Evolutionary conservation across 2,329 filamentous ascomycete species (phyloP), one percentile per base, ranked within the genome.

Genomic region (Emergomyces pasteurianus): DNA sequence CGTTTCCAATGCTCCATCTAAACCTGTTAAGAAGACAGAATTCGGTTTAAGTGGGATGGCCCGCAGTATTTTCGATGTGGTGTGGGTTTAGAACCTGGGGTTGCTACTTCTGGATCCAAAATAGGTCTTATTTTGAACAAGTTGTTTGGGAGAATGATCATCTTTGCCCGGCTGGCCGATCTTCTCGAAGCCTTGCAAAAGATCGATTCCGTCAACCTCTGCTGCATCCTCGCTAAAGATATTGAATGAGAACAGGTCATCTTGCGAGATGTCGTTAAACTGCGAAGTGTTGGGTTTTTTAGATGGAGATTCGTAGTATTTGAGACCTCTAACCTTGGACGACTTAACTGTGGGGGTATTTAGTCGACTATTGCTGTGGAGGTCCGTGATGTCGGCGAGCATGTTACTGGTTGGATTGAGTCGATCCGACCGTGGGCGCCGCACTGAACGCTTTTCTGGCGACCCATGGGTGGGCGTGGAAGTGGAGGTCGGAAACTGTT

Each of bases 391-490:
- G 59, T 78, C 74, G 4, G 73, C 77, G 42, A 86, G 79, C 26
- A 81, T 77, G 60, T 77, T 78, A 54, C 74, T 73, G 31, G 78
- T 78, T 16, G 78, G 80, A 59, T 72, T 78, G 52, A 77, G 76
- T 63, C 79, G 77, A 62, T 80, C 78, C 10, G 79, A 74, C 34
- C 79, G 77, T 7, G 78, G 75, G 38, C 81, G 79, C 65, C 81
- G 81, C 2, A 72, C 71, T 8, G 77, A 76, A 52, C 78, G 79
- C 71, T 84, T 85, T 64, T 80, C 76, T 1, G 83, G 83, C 31
- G 83, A 85, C 16, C 79, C 77, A 62, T 72, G 73, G 34, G 68
- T 72, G 62, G 70, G 72, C 50, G 72, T 74, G 16, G 73, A 78
- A 31, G 72, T 65, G 31, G 70, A 70, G 6, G 74, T 75, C 38